Percentiles rank a stretch among this genome's conserved stretches.
These are phyloP conservation scores for Eucalyptus grandis DNA, from an alignment of 345 rosid genomes.

Conservation along the genomic window DNA sequence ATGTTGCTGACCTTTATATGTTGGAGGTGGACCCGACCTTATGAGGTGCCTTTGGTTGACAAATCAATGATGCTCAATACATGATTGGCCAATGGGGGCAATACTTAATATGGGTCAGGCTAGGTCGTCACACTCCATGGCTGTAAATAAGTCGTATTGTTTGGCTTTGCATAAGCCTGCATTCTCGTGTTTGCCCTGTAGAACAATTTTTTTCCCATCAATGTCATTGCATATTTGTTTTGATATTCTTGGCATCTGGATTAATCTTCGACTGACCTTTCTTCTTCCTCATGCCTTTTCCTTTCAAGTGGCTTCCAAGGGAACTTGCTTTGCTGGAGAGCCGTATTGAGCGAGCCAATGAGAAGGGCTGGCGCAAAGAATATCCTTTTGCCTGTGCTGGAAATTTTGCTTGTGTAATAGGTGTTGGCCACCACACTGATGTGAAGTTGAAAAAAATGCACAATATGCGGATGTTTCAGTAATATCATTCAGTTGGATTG, in stretches of 20 bases:
- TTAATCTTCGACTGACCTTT: background rate
- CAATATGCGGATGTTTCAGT: background rate
- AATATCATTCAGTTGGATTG: background rate
- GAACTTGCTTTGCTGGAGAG: slow-evolving; percentile 49
- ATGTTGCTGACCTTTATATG: background rate
- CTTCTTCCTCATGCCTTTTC: background rate
- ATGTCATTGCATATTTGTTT: background rate
- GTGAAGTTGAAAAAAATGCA: background rate
- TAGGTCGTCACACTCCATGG: background rate
- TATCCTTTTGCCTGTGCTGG: slow-evolving; percentile 43
- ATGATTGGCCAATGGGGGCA: background rate
- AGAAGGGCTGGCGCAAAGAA: slow-evolving; percentile 95
- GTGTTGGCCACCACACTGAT: background rate
- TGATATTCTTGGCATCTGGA: background rate
- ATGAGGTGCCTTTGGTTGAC: background rate
- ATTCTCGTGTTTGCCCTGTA: background rate
- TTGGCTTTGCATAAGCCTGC: background rate
- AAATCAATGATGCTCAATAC: background rate
- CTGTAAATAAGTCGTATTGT: background rate
- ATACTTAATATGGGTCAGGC: background rate
- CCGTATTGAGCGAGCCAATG: slow-evolving; percentile 65
- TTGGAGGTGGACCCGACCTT: background rate
- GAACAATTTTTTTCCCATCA: background rate
- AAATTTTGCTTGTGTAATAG: background rate
- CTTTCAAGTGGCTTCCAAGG: slow-evolving; percentile 53